Conservation (phyloP, 768 basidiomycete genomes). For the Hericium erinaceus region DNA sequence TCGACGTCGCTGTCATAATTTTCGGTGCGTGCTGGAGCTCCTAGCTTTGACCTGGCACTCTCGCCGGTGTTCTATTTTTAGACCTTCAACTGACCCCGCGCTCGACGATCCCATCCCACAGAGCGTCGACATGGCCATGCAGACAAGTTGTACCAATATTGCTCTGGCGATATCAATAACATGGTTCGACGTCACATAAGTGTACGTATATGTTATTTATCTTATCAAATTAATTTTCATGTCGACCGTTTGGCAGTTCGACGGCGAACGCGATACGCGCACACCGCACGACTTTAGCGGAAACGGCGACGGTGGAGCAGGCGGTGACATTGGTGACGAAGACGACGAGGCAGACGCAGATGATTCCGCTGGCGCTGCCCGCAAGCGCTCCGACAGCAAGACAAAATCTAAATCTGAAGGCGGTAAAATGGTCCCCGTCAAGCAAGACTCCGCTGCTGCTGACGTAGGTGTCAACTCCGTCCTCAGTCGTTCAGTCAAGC, state of each 20-base stretch:
- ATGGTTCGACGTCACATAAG: constrained; percentile 62
- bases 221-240: not conserved
- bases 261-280: constrained; percentile 41
- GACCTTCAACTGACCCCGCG: constrained; percentile 1
- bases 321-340: constrained; percentile 28
- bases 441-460: constrained; percentile 13
- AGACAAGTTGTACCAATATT: constrained; percentile 75
- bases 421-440: constrained; percentile 4
- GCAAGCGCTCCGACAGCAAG: constrained; percentile 2
- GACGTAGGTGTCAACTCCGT: constrained; percentile 9
- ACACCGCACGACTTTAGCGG: constrained; percentile 41
- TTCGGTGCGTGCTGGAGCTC: constrained; percentile 42
- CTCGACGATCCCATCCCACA: constrained; percentile 17
- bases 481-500: not conserved
- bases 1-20: constrained; percentile 83
- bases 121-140: constrained; percentile 75
- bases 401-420: constrained; percentile 8
- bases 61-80: constrained; percentile 30
- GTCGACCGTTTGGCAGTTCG: constrained; percentile 28
- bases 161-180: constrained; percentile 59
- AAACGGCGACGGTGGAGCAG: constrained; percentile 20
- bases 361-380: not conserved
- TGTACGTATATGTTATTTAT: constrained; percentile 21
- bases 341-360: constrained; percentile 17
- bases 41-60: not conserved